These are phyloP conservation scores for Lophiostoma macrostomum DNA, from an alignment of 495 filamentous ascomycete species.

Conservation along the genomic window DNA sequence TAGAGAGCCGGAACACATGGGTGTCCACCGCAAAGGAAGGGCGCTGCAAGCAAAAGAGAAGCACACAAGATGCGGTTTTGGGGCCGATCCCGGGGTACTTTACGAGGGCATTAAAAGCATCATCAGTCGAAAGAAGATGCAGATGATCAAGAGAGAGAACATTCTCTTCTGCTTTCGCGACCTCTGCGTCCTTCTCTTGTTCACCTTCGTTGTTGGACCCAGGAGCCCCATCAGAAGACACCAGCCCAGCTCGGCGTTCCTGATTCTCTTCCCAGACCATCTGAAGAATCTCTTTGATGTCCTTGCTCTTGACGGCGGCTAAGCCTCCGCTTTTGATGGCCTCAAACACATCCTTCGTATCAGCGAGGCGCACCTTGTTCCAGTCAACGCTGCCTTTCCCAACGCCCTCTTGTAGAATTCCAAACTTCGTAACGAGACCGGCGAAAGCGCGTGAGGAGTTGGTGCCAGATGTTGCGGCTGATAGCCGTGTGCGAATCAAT, in stretches of 20 bases:
- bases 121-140: conserved; percentile 60
- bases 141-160: conserved; percentile 75
- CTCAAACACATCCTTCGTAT: conserved; percentile 61
- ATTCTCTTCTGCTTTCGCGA: conserved; percentile 53
- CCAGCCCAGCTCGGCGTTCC: conserved; percentile 44
- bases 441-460: conserved; percentile 69
- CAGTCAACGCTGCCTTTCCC: conserved; percentile 81
- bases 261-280: conserved; percentile 70
- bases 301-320: conserved; percentile 65
- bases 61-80: conserved; percentile 81
- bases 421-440: conserved; percentile 68
- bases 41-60: conserved; percentile 51
- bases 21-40: conserved; percentile 48
- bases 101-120: conserved; percentile 70
- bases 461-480: conserved; percentile 65
- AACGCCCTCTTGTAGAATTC: conserved; percentile 56
- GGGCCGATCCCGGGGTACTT: conserved; percentile 82
- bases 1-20: conserved; percentile 62
- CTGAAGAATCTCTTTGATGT: conserved; percentile 79
- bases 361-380: conserved; percentile 69
- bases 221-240: conserved; percentile 24
- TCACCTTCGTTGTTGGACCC: conserved; percentile 42
- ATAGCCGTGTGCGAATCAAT: conserved; percentile 75
- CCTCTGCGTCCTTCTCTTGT: conserved; percentile 50
- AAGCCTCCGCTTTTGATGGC: conserved; percentile 74